phyloP scores from a whole-genome alignment of 495 filamentous ascomycete genomes.

The Letharia lupina region DNA sequence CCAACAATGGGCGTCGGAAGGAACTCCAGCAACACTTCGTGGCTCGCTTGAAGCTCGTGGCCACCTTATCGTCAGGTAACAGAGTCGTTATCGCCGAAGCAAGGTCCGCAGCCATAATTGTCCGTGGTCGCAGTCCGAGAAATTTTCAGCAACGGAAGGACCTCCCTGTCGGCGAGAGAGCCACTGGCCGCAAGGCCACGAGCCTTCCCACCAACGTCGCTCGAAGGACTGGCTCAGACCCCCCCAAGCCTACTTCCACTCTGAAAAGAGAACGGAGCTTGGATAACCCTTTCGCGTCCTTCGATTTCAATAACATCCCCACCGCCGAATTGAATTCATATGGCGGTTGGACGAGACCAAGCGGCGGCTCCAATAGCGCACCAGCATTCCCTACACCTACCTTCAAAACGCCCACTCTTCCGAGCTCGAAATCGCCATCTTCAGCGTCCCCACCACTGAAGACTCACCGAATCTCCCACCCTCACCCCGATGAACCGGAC shows the following conservation, averaged over 20 bases:
- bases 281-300: not conserved
- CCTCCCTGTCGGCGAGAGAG: slow-evolving; percentile 62
- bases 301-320: slow-evolving; percentile 28
- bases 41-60: slow-evolving; percentile 63
- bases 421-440: slow-evolving; percentile 32
- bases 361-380: slow-evolving; percentile 28
- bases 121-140: slow-evolving; percentile 67
- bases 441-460: slow-evolving; percentile 27
- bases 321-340: slow-evolving; percentile 23
- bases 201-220: slow-evolving; percentile 32
- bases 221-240: slow-evolving; percentile 43
- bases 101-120: slow-evolving; percentile 66
- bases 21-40: slow-evolving; percentile 79
- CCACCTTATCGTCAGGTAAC: slow-evolving; percentile 58
- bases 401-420: slow-evolving; percentile 25
- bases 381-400: slow-evolving; percentile 34
- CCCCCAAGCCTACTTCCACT: slow-evolving; percentile 41
- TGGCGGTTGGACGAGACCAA: slow-evolving; percentile 27
- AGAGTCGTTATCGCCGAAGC: slow-evolving; percentile 63
- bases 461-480: not conserved
- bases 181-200: slow-evolving; percentile 51
- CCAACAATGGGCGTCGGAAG: slow-evolving; percentile 71
- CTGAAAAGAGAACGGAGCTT: slow-evolving; percentile 37
- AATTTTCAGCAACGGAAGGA: slow-evolving; percentile 76
- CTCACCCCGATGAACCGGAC: not conserved